These are phyloP conservation scores for Candida andamanensis DNA, from an alignment of 805 yeast species.

Conservation along the genomic window DNA sequence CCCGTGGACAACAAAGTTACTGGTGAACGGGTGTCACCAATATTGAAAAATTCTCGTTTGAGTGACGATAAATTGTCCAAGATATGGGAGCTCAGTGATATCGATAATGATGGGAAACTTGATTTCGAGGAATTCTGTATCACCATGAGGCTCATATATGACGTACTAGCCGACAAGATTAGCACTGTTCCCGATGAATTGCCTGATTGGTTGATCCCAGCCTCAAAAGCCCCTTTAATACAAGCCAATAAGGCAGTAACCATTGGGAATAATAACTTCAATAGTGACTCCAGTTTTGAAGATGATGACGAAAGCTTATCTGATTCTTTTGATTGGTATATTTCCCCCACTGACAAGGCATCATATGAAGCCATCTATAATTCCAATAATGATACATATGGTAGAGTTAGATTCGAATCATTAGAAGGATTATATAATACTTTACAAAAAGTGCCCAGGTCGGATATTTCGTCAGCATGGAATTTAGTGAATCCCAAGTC, in stretches of 20 bases:
- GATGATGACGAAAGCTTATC: slow-evolving; percentile 60
- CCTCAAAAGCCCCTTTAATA: slow-evolving; percentile 77
- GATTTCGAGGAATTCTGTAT: slow-evolving; percentile 98
- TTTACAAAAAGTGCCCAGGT: slow-evolving; percentile 66
- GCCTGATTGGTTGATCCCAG: slow-evolving; percentile 92
- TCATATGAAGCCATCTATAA: slow-evolving; percentile 76
- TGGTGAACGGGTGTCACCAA: slow-evolving; percentile 81
- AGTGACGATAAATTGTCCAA: slow-evolving; percentile 70
- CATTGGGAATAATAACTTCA: slow-evolving; percentile 23
- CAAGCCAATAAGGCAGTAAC: slow-evolving; percentile 75
- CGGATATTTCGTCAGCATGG: slow-evolving; percentile 91
- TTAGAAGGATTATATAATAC: slow-evolving; percentile 65
- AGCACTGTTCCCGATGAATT: slow-evolving; percentile 58
- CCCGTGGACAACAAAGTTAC: slow-evolving; percentile 76
- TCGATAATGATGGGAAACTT: slow-evolving; percentile 83
- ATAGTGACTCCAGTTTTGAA: slow-evolving; percentile 38
- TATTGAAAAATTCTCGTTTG: slow-evolving; percentile 83
- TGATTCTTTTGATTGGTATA: slow-evolving; percentile 91
- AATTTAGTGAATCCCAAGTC: slow-evolving; percentile 89
- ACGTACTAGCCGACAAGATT: slow-evolving; percentile 69
- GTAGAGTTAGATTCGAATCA: slow-evolving; percentile 72
- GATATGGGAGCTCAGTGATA: slow-evolving; percentile 90
- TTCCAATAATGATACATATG: slow-evolving; percentile 69
- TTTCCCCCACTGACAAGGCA: slow-evolving; percentile 78
- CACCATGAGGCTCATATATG: slow-evolving; percentile 93